Conservation (phyloP, 2,329 filamentous ascomycete species). For the Pseudomassariella vexata region DNA sequence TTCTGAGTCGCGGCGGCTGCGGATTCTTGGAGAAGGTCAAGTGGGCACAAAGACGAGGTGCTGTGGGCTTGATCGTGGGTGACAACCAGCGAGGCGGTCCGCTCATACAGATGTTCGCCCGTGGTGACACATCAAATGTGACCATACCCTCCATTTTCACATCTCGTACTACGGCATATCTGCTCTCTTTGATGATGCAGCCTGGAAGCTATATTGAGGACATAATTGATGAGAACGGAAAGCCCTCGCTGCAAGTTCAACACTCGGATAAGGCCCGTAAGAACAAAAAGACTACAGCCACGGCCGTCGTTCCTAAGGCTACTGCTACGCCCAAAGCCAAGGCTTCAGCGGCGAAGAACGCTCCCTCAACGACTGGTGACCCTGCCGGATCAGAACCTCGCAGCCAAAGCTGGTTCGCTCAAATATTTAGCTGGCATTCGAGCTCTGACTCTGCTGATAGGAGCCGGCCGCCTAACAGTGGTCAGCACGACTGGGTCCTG, state of each 20-base stretch:
- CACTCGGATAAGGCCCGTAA: constrained; percentile 35
- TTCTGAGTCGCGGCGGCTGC: constrained; percentile 88
- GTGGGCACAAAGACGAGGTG: constrained; percentile 90
- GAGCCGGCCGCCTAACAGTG: constrained; percentile 65
- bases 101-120: constrained; percentile 96
- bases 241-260: constrained; percentile 48
- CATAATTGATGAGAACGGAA: constrained; percentile 53
- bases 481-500: constrained; percentile 67
- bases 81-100: constrained; percentile 86
- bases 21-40: constrained; percentile 96
- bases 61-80: constrained; percentile 84
- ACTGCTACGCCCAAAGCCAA: constrained; percentile 20
- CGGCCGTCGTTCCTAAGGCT: constrained; percentile 17
- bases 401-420: constrained; percentile 37
- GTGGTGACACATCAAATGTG: constrained; percentile 90
- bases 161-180: constrained; percentile 86
- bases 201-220: constrained; percentile 59
- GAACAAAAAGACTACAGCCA: constrained; percentile 27
- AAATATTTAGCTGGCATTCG: constrained; percentile 31
- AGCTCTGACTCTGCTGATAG: constrained; percentile 28
- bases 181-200: constrained; percentile 82
- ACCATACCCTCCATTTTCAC: constrained; percentile 94
- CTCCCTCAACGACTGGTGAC: constrained; percentile 12
- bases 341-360: constrained; percentile 18
- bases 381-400: constrained; percentile 12